These are phyloP conservation scores for Angomonas ambiguus DNA, from an alignment of 208 protist species.

Conservation along the genomic window DNA sequence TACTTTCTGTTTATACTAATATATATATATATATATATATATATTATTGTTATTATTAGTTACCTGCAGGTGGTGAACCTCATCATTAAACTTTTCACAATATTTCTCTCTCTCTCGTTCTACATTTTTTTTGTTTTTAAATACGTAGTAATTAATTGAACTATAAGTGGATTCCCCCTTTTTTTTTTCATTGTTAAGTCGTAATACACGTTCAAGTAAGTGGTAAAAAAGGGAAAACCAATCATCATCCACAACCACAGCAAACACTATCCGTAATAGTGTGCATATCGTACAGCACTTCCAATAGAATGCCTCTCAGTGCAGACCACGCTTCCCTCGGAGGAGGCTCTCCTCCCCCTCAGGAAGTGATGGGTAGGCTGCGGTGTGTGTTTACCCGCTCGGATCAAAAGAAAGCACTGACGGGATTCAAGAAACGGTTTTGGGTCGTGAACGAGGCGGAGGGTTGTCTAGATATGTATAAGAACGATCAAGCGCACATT, in stretches of 20 bases:
- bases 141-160: background rate
- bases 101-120: conserved; percentile 5
- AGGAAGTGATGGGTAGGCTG: conserved; percentile 55
- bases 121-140: conserved; percentile 10
- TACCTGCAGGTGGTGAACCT: no score
- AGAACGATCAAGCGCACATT: conserved; percentile 75
- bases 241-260: no score
- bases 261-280: no score
- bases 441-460: conserved; percentile 65
- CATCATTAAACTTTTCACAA: background rate
- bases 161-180: background rate
- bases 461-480: conserved; percentile 67
- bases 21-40: background rate
- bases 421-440: conserved; percentile 76
- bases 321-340: background rate
- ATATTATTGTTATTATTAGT: conserved; percentile 5
- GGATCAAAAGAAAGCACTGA: conserved; percentile 28
- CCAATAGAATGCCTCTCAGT: background rate
- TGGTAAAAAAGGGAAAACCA: no score
- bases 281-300: background rate
- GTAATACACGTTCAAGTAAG: background rate
- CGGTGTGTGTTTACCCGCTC: conserved; percentile 48
- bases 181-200: background rate
- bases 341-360: background rate
- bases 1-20: background rate